Conservation (phyloP, 1,284 basidiomycete genomes). For the Cutaneotrichosporon cavernicola region DNA sequence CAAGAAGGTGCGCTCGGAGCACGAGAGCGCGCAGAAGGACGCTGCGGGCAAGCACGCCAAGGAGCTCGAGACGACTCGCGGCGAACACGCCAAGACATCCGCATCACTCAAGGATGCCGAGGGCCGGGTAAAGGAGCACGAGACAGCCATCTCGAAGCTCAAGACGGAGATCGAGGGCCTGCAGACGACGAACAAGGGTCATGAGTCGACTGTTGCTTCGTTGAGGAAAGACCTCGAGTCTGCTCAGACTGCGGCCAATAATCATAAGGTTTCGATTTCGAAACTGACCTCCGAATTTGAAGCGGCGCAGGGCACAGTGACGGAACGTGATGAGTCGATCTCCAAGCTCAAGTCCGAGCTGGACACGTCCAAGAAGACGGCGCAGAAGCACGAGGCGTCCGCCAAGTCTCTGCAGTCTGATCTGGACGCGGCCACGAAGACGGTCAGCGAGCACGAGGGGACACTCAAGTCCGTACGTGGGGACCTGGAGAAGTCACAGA, state of each 20-base stretch:
- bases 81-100: conserved; percentile 12
- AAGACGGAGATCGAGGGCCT: conserved; percentile 14
- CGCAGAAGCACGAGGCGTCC: conserved; percentile 9
- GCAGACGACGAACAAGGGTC: conserved; percentile 7
- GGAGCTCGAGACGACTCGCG: background rate
- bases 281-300: conserved; percentile 5
- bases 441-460: conserved; percentile 8
- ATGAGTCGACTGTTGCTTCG: conserved; percentile 8
- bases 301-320: background rate
- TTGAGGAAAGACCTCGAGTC: conserved; percentile 13
- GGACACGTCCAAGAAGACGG: conserved; percentile 5
- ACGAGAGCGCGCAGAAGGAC: background rate
- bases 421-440: conserved; percentile 6
- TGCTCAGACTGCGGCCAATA: background rate
- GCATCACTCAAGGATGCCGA: conserved; percentile 13
- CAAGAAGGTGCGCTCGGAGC: conserved; percentile 5
- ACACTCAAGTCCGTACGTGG: background rate
- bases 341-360: conserved; percentile 7
- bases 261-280: conserved; percentile 10
- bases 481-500: conserved; percentile 10
- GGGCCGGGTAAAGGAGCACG: conserved; percentile 11
- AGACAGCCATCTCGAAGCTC: conserved; percentile 2
- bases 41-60: conserved; percentile 2
- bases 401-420: conserved; percentile 14
- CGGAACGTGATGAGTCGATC: conserved; percentile 13